These are phyloP conservation scores for Ophioceras dolichostomum DNA, from an alignment of 2,329 filamentous ascomycete genomes.

Conservation along the genomic window DNA sequence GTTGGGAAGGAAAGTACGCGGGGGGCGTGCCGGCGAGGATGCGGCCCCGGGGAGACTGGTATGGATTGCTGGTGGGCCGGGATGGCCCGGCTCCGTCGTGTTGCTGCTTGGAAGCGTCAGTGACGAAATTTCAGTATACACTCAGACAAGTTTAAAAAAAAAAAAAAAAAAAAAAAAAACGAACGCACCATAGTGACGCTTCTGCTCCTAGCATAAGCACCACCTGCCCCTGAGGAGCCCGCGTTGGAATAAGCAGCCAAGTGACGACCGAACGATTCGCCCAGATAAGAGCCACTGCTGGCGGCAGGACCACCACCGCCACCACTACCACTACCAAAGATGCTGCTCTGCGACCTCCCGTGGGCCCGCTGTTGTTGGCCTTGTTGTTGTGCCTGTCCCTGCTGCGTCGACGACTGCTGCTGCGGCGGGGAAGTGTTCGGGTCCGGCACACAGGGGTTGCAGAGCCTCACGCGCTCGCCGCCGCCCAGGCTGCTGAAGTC, in stretches of 20 bases:
- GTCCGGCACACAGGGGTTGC: conserved; percentile 50
- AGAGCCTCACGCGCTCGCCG: conserved; percentile 45
- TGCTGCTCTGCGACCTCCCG: conserved; percentile 32
- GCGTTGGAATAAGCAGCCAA: no score
- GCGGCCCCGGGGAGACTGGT: conserved; percentile 20
- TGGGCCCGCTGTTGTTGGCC: no score
- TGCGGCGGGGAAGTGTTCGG: conserved; percentile 46
- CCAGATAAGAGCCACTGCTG: no score
- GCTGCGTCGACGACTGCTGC: conserved; percentile 19
- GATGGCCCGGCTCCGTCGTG: conserved; percentile 4
- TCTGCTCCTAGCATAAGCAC: conserved; percentile 24
- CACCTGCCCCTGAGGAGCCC: no score
- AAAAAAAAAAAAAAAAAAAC: no score
- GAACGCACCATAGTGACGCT: conserved; percentile 38
- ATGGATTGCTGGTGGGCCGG: conserved; percentile 4
- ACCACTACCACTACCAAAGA: no score
- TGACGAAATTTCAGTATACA: no score
- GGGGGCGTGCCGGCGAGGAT: conserved; percentile 27
- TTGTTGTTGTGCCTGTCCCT: no score
- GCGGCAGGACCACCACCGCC: no score
- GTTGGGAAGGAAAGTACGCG: conserved; percentile 17
- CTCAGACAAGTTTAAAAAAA: no score
- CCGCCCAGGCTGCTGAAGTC: conserved; percentile 35
- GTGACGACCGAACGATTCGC: no score
- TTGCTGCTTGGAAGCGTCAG: not conserved